phyloP scores from a whole-genome alignment of 225 moss, liverwort and hornwort species.

The Physcomitrellopsis africana region DNA sequence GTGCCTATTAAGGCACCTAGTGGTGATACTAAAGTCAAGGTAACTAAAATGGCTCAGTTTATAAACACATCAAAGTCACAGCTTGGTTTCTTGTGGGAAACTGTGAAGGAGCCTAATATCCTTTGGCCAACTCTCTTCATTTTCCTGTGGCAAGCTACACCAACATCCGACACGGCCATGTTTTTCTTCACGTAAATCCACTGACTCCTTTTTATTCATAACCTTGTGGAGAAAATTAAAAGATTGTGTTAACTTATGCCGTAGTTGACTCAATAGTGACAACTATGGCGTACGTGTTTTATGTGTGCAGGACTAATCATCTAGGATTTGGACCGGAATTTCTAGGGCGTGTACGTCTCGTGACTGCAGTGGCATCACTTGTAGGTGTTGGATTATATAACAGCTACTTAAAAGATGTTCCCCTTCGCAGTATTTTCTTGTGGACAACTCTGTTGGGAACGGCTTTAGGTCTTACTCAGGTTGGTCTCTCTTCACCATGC shows the following conservation, averaged over 20 bases:
- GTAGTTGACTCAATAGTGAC: conserved; percentile 18
- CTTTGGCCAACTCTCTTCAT: conserved; percentile 94
- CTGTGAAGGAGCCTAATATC: conserved; percentile 90
- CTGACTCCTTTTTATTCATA: conserved; percentile 18
- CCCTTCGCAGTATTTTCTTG: conserved; percentile 88
- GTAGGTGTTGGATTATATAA: conserved; percentile 92
- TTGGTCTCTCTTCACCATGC: conserved; percentile 25
- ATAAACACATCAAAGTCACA: conserved; percentile 68
- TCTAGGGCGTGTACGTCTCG: conserved; percentile 88
- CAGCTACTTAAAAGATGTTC: conserved; percentile 74
- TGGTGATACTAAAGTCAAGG: conserved; percentile 18
- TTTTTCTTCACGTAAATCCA: conserved; percentile 87
- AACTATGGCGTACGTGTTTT: neutral
- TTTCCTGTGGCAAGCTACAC: conserved; percentile 97
- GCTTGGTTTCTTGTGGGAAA: conserved; percentile 82
- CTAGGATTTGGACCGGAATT: conserved; percentile 97
- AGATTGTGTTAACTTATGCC: neutral
- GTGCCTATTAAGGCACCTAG: conserved; percentile 32
- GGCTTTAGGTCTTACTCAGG: conserved; percentile 85
- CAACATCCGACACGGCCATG: conserved; percentile 98
- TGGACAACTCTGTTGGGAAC: conserved; percentile 88
- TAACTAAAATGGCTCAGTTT: conserved; percentile 47
- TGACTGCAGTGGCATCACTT: conserved; percentile 90
- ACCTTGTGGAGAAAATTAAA: neutral
- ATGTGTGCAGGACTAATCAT: conserved; percentile 75